phyloP scores from a whole-genome alignment of 768 basidiomycete genomes.

The Antrodiella citrinella region DNA sequence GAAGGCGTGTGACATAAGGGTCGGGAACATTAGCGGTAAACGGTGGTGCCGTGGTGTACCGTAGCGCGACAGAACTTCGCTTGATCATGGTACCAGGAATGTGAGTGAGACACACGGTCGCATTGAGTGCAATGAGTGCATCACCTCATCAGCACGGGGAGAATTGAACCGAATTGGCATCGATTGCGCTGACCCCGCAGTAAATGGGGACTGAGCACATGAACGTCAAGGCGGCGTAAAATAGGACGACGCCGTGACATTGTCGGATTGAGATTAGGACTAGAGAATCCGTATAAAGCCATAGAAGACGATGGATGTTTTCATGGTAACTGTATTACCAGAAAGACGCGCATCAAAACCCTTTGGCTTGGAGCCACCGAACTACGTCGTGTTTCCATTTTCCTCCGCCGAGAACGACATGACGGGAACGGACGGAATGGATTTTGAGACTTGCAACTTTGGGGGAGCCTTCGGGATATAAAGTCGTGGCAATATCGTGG shows the following conservation, averaged over 20 bases:
- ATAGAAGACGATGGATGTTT: background rate
- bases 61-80: background rate
- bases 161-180: background rate
- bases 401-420: conserved; percentile 55
- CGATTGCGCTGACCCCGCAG: background rate
- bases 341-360: conserved; percentile 38
- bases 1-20: background rate
- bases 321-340: background rate
- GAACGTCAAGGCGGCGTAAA: background rate
- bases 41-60: background rate
- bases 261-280: background rate
- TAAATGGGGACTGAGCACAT: background rate
- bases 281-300: background rate
- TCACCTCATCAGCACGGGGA: background rate
- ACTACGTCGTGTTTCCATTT: conserved; percentile 54
- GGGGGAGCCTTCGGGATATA: conserved; percentile 40
- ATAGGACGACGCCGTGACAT: conserved; percentile 1
- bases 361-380: conserved; percentile 54
- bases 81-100: background rate
- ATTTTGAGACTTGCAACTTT: conserved; percentile 44
- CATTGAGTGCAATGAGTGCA: background rate
- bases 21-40: background rate
- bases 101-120: background rate
- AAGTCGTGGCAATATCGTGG: conserved; percentile 41
- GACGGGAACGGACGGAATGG: conserved; percentile 37